These are phyloP conservation scores for Rhizopus arrhizus DNA, from an alignment of 371 early-diverging fungal species.

Conservation along the genomic window DNA sequence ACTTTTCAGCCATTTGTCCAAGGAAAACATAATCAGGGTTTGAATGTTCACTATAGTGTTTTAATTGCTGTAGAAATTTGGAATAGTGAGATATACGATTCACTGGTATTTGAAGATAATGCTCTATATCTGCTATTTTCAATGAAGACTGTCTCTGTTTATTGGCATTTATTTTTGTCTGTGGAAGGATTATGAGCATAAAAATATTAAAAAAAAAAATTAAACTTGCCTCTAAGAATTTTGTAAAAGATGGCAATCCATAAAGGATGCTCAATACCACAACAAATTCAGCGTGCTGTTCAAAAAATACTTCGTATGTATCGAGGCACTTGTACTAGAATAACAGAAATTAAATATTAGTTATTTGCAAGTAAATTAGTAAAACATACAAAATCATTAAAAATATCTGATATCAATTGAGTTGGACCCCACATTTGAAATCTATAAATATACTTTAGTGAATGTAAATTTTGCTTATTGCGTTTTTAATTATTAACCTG, in stretches of 20 bases:
- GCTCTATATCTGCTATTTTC: slow-evolving; percentile 6
- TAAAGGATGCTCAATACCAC: slow-evolving; percentile 30
- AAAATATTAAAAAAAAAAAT: background rate
- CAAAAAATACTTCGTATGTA: slow-evolving; percentile 9
- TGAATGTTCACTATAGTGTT: slow-evolving; percentile 22
- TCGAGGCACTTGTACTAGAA: background rate
- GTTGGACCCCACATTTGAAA: slow-evolving; percentile 43
- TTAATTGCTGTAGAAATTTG: slow-evolving; percentile 15
- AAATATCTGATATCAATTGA: slow-evolving; percentile 39
- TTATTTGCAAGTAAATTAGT: background rate
- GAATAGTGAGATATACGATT: slow-evolving; percentile 14
- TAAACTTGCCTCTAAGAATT: slow-evolving; percentile 26
- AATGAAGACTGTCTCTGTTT: background rate
- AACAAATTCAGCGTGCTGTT: slow-evolving; percentile 20
- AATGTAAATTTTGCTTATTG: too few relatives aligned
- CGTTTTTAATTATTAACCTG: slow-evolving; percentile 14
- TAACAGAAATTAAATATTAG: background rate
- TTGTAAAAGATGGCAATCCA: slow-evolving; percentile 26
- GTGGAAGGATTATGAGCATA: background rate
- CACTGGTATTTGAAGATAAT: slow-evolving; percentile 23
- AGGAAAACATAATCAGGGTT: slow-evolving; percentile 30
- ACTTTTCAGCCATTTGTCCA: slow-evolving; percentile 5
- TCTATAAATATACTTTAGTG: slow-evolving; percentile 7
- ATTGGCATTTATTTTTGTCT: background rate
- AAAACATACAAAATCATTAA: slow-evolving; percentile 30